phyloP scores from a whole-genome alignment of 1,284 basidiomycete genomes.

The Trichosporon ovoides region DNA sequence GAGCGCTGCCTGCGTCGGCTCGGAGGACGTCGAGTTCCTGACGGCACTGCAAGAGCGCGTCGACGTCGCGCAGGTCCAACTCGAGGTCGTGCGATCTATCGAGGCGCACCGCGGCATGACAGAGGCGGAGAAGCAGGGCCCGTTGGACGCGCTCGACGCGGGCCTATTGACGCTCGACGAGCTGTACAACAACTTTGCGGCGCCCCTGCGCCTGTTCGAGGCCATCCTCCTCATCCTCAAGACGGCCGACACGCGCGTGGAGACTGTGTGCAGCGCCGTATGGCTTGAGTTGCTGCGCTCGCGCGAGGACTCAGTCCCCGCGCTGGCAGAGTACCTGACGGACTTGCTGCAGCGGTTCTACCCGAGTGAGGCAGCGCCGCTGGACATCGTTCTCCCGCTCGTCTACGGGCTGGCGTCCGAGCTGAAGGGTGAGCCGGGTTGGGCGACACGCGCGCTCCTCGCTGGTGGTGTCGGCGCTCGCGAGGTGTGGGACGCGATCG shows the following conservation, averaged over 20 bases:
- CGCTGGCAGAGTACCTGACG: slow-evolving; percentile 49
- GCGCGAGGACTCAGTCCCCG: slow-evolving; percentile 46
- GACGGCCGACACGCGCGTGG: slow-evolving; percentile 86
- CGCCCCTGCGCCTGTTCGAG: slow-evolving; percentile 76
- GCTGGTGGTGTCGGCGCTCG: slow-evolving; percentile 36
- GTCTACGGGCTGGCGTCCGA: slow-evolving; percentile 31
- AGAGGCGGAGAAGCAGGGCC: slow-evolving; percentile 55
- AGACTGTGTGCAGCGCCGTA: slow-evolving; percentile 70
- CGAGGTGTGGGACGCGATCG: slow-evolving; percentile 38
- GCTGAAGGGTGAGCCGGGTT: slow-evolving; percentile 20
- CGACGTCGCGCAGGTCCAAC: slow-evolving; percentile 93
- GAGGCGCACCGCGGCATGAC: slow-evolving; percentile 46
- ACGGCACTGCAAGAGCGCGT: slow-evolving; percentile 91
- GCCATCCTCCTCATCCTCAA: slow-evolving; percentile 88
- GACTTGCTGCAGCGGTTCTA: slow-evolving; percentile 77
- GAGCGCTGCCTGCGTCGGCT: slow-evolving; percentile 68
- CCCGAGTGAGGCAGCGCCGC: slow-evolving; percentile 65
- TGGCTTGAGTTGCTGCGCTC: slow-evolving; percentile 84
- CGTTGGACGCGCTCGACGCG: slow-evolving; percentile 57
- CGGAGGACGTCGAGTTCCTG: slow-evolving; percentile 83
- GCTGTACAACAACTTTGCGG: slow-evolving; percentile 81
- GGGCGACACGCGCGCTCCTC: slow-evolving; percentile 34
- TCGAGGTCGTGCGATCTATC: slow-evolving; percentile 61
- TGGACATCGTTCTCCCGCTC: slow-evolving; percentile 39
- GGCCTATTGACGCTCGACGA: slow-evolving; percentile 53